Evolutionary conservation across 768 basidiomycete genomes (phyloP).

Genomic region (Tulasnella sp.): DNA sequence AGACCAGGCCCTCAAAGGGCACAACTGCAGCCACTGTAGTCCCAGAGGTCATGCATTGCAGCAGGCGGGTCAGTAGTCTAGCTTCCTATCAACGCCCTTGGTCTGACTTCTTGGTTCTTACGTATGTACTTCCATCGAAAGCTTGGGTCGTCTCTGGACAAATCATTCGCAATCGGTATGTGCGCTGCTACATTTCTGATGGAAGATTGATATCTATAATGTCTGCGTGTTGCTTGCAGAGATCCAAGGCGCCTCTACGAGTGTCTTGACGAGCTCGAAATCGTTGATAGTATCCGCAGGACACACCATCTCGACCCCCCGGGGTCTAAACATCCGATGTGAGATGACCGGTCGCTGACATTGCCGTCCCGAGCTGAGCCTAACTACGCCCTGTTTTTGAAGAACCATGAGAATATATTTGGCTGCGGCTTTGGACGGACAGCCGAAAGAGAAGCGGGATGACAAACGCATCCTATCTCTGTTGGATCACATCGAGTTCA

Average conservation of each 20-base stretch:
- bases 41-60: not conserved
- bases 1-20: slow-evolving; percentile 1
- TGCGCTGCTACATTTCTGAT: not conserved
- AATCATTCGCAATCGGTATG: not conserved
- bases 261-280: not conserved
- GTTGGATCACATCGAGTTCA: slow-evolving; percentile 81
- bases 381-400: not conserved
- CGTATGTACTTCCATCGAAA: not conserved
- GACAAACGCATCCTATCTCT: slow-evolving; percentile 58
- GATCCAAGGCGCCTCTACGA: not conserved
- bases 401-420: not conserved
- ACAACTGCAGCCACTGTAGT: not conserved
- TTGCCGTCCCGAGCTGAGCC: not conserved
- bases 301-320: not conserved
- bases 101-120: not conserved
- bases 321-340: not conserved
- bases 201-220: not conserved
- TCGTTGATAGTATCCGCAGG: not conserved
- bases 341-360: not conserved
- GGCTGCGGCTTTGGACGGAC: not conserved
- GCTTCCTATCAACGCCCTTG: not conserved
- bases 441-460: slow-evolving; percentile 59
- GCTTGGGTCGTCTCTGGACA: not conserved
- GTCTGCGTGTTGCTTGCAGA: not conserved
- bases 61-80: not conserved